Base-by-base conservation (phyloP, 2,329 filamentous ascomycete species). In the Blumeriella jaapii region DNA sequence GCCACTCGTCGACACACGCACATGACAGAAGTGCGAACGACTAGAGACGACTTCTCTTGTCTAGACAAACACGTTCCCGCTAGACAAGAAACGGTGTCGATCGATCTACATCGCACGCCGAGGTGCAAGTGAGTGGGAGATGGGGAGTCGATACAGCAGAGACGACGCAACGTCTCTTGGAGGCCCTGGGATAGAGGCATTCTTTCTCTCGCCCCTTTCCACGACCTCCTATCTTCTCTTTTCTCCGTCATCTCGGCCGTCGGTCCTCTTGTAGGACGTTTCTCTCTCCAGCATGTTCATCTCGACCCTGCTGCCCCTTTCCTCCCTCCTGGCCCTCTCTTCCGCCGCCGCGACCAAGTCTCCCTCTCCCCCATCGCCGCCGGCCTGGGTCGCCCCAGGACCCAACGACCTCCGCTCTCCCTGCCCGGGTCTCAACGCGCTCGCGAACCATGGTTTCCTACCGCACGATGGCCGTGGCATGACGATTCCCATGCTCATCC, bases 381-480 rank as follows among this genome's bases (percentile, higher is more conserved):
- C 34, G 17, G 30, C 22, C 11, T 47, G 38, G 38, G 36, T 31
- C 7, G 33, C 40, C 16, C 42, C 46, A 11, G 40, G 38, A 6
- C 31, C 41, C 29, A 39, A 36, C 10, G 47, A 49, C 20, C 30
- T 46, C 26, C 49, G 49, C 15, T 49, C 46, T 9, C 54, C 51
- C 4, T 56, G 51, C 28, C 49, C 54, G 6, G 49, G 49, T 6
- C 45, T 56, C 17, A 56, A 55, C 30, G 31, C 40, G 4, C 44
- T 53, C 5, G 52, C 53, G 7, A 57, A 56, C 29, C 52, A 55
- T 38, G 50, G 49, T 9, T 43, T 59, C 40, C 34, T 60, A 10
- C 53, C 56, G 8, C 52, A 44, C 27, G 24, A 54, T 35, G 58
- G 58, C 28, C 53, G 49, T 34, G 50, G 51, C 22, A 40, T 58